Base-by-base conservation (phyloP, 2,329 filamentous ascomycete genomes). In the Phoma sp. region DNA sequence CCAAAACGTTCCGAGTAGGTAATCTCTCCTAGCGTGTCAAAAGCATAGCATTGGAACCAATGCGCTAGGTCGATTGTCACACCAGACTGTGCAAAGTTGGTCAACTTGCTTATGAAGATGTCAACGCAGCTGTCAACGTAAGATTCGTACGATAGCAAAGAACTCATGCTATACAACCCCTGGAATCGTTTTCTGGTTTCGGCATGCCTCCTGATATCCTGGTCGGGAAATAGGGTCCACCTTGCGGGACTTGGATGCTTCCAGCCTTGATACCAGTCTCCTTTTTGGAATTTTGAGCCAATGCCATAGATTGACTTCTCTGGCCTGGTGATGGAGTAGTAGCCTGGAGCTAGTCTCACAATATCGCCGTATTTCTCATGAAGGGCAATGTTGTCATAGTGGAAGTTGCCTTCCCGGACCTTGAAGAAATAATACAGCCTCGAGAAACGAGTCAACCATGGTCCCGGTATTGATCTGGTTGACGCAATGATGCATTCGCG, bases 11-110 rank as follows among this genome's bases (percentile, higher is more conserved):
- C 67, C 23, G 67, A 43, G 13, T 43, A 43, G 40, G 40, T 43
- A 18, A 78, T 61, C 53, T 75, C 73, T 25, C 75, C 76, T 33
- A 77, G 76, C 14, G 77, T 67, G 57, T 78, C 75, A 48, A 77
- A 77, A 9, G 75, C 75, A 53, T 75, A 77, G 14, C 76, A 70
- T 41, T 77, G 75, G 18, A 75, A 58, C 75, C 75, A 77, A 33
- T 70, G 68, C 10, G 66, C 73, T 52, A 78, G 64, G 55, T 77
- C 67, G 4, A 76, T 50, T 4, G 38, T 35, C 46, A 62, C 52
- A 4, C 63, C 64, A 4, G 46, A 46, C 4, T 18, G n/a, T 10
- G 52, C 52, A 22, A 55, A 46, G 18, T 36, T 25, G 7, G 23
- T 7, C 4, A 55, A 29, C 24, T 50, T 50, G 8, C 33, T 9